Evolutionary conservation across 108 stramenopile genomes (phyloP).

Genomic region (Nannochloropsis gaditana): DNA sequence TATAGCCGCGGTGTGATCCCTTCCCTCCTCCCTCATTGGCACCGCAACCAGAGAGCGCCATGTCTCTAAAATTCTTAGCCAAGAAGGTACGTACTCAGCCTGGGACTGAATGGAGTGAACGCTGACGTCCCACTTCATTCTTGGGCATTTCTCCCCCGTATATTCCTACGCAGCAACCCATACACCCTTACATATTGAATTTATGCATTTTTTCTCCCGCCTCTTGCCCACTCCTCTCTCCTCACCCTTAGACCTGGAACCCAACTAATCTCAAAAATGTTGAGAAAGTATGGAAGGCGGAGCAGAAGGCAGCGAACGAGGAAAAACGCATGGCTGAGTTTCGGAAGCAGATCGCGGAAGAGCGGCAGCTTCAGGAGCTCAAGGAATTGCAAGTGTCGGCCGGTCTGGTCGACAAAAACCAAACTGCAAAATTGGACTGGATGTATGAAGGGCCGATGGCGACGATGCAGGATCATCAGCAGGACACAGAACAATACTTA

Average conservation of each 20-base stretch:
- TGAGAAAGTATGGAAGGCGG: conserved; percentile 25
- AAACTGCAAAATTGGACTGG: conserved; percentile 22
- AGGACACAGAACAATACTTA: conserved; percentile 20
- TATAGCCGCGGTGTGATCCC: neutral
- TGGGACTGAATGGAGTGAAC: too few relatives aligned
- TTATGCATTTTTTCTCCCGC: neutral
- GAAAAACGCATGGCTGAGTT: conserved; percentile 14
- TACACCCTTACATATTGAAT: too few relatives aligned
- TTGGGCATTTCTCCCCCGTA: too few relatives aligned
- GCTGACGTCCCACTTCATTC: too few relatives aligned
- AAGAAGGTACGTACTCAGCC: conserved; percentile 5
- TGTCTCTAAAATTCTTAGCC: conserved; percentile 13
- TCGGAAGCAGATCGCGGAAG: conserved; percentile 18
- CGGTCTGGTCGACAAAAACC: conserved; percentile 11
- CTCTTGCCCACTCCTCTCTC: neutral
- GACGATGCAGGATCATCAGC: neutral
- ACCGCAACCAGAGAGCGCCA: neutral
- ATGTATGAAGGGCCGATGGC: conserved; percentile 27
- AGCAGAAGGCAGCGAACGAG: neutral
- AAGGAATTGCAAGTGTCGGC: conserved; percentile 11
- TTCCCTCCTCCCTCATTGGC: neutral
- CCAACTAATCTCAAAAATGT: conserved; percentile 20
- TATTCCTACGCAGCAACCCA: too few relatives aligned
- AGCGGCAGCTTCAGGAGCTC: conserved; percentile 17
- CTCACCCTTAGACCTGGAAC: neutral